Percentiles rank a stretch among this genome's conserved stretches.
Evolutionary conservation across 805 yeast genomes (phyloP).

Genomic region (Schizosaccharomyces octosporus): DNA sequence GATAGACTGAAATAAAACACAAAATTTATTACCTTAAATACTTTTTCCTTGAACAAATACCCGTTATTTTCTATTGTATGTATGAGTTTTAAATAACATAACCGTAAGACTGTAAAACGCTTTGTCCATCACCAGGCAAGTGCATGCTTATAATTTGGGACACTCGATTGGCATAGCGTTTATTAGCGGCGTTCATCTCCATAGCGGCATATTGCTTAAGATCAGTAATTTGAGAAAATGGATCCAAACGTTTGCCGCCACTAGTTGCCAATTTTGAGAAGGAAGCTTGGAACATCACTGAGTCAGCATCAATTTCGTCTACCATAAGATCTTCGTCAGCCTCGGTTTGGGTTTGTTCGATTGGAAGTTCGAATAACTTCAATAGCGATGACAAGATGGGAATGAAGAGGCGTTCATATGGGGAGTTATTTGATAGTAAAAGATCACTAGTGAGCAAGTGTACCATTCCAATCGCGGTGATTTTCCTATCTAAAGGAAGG

Average conservation of each 20-base stretch:
- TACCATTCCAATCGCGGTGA: conserved; percentile 25
- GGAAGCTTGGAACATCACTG: conserved; percentile 65
- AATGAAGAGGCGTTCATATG: conserved; percentile 2
- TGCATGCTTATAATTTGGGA: background rate
- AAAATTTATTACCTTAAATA: too few relatives aligned
- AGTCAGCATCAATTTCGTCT: conserved; percentile 20
- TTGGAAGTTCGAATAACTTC: conserved; percentile 20
- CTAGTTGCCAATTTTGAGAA: conserved; percentile 52
- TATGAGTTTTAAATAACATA: background rate
- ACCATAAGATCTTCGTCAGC: conserved; percentile 16
- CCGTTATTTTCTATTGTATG: background rate
- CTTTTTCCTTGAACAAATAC: too few relatives aligned
- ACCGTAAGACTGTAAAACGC: background rate
- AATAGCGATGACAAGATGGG: conserved; percentile 17
- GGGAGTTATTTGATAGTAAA: conserved; percentile 11
- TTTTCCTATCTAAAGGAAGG: conserved; percentile 21
- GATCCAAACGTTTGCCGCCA: conserved; percentile 40
- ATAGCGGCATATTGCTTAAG: conserved; percentile 2
- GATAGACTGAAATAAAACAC: too few relatives aligned
- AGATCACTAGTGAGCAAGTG: conserved; percentile 18
- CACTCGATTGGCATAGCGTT: background rate
- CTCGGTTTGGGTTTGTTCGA: conserved; percentile 14
- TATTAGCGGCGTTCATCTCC: background rate
- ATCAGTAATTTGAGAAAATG: conserved; percentile 21
- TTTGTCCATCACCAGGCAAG: conserved; percentile 1